Percentiles rank a stretch among this genome's conserved stretches.
phyloP scores from a whole-genome alignment of 2,329 filamentous ascomycete genomes.

The Ophiostoma montium region DNA sequence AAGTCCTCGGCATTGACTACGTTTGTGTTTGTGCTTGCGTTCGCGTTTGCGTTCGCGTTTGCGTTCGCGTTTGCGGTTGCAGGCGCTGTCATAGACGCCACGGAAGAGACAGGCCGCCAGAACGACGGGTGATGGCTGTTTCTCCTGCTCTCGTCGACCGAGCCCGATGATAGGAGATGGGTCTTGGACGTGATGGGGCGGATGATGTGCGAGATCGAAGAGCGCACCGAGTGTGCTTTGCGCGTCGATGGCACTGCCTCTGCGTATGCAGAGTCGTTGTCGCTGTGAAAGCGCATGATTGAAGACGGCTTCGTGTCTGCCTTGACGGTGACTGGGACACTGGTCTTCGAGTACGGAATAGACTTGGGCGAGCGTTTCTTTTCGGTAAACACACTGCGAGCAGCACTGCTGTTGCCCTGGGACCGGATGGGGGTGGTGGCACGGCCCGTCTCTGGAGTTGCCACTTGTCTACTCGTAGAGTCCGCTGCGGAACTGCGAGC shows the following conservation, averaged over 20 bases:
- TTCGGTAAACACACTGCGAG: constrained; percentile 12
- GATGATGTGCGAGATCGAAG: constrained; percentile 32
- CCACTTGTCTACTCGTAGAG: background rate
- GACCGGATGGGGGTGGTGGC: background rate
- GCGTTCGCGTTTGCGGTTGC: constrained; percentile 3
- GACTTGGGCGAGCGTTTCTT: constrained; percentile 27
- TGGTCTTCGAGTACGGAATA: constrained; percentile 36
- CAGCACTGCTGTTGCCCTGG: constrained; percentile 12
- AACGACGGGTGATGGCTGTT: constrained; percentile 16
- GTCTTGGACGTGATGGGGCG: constrained; percentile 44
- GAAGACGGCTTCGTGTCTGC: constrained; percentile 17
- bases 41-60: no score
- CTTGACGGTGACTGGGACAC: constrained; percentile 28
- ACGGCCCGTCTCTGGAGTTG: background rate
- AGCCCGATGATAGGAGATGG: constrained; percentile 31
- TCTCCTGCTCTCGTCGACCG: constrained; percentile 19
- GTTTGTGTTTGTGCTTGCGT: constrained; percentile 4
- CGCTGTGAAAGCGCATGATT: constrained; percentile 10
- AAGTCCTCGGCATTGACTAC: constrained; percentile 40
- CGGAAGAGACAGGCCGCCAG: constrained; percentile 33
- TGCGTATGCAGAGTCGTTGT: constrained; percentile 18
- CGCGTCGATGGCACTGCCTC: constrained; percentile 27
- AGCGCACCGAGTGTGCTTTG: constrained; percentile 33
- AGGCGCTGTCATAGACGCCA: constrained; percentile 22
- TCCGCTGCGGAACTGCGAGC: constrained; percentile 19